These are phyloP conservation scores for Suhomyces coccinellae DNA, from an alignment of 1,139 yeast genomes.

Conservation along the genomic window DNA sequence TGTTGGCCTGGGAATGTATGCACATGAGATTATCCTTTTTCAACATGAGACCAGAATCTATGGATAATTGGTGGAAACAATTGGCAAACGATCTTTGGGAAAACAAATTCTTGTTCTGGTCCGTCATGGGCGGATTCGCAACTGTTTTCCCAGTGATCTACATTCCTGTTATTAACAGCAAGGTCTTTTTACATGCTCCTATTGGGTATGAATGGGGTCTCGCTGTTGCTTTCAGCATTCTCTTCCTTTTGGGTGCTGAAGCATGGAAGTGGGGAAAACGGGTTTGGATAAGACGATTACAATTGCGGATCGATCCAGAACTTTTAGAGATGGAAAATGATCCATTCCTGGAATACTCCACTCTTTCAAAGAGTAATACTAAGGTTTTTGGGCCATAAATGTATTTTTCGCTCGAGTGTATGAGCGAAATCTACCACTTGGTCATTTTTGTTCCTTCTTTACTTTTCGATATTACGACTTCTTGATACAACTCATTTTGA, in stretches of 20 bases:
- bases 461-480: not conserved
- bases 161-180: slow-evolving; percentile 80
- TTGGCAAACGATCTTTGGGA: slow-evolving; percentile 65
- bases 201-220: slow-evolving; percentile 86
- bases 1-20: slow-evolving; percentile 89
- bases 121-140: slow-evolving; percentile 68
- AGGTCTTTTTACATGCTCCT: slow-evolving; percentile 73
- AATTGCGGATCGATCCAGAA: slow-evolving; percentile 33
- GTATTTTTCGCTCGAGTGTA: not conserved
- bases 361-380: slow-evolving; percentile 53
- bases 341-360: slow-evolving; percentile 63
- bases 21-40: slow-evolving; percentile 76
- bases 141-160: slow-evolving; percentile 82
- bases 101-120: slow-evolving; percentile 82
- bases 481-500: not conserved
- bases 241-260: slow-evolving; percentile 64
- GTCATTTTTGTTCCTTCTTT: not conserved
- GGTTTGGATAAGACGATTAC: slow-evolving; percentile 44
- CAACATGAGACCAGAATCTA: slow-evolving; percentile 69
- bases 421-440: not conserved
- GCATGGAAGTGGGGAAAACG: slow-evolving; percentile 69
- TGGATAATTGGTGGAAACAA: slow-evolving; percentile 57
- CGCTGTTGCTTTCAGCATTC: slow-evolving; percentile 61
- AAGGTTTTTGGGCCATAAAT: slow-evolving; percentile 20
- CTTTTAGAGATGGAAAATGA: slow-evolving; percentile 46